These are phyloP conservation scores for Amniculicola lignicola DNA, from an alignment of 495 filamentous ascomycete species.

Conservation along the genomic window DNA sequence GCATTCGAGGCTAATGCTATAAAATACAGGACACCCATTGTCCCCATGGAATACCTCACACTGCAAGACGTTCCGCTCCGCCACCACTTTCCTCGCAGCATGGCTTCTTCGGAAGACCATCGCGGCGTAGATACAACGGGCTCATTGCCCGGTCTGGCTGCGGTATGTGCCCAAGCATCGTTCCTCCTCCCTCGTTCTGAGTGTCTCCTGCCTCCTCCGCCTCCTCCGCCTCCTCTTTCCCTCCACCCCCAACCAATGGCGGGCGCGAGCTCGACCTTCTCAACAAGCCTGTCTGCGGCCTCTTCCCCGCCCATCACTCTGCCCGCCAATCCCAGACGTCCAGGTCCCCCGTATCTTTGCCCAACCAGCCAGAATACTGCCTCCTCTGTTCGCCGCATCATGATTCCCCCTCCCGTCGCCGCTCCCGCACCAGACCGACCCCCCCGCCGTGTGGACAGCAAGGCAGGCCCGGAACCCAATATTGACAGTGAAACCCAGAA, in stretches of 20 bases:
- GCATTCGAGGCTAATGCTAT: too few relatives aligned
- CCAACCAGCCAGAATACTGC: not conserved
- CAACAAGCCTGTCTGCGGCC: not conserved
- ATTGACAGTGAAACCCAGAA: constrained; percentile 17
- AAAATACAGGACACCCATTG: not conserved
- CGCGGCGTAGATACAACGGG: not conserved
- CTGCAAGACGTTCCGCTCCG: constrained; percentile 20
- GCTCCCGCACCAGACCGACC: not conserved
- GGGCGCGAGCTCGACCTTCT: not conserved
- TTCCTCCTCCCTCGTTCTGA: not conserved
- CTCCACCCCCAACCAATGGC: too few relatives aligned
- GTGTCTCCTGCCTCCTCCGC: not conserved
- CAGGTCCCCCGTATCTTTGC: too few relatives aligned
- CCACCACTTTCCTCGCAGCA: not conserved
- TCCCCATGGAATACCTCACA: constrained; percentile 20
- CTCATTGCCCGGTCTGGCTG: constrained; percentile 6
- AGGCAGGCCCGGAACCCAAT: not conserved
- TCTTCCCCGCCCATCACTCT: not conserved
- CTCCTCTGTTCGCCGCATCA: too few relatives aligned
- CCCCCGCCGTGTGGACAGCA: constrained; percentile 10
- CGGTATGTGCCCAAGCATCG: constrained; percentile 19
- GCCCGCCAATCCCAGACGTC: not conserved
- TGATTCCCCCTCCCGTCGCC: not conserved
- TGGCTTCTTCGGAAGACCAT: constrained; percentile 8
- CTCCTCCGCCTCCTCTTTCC: not conserved